A percentile compares a stretch with the other conserved stretches of the same genome.
These are phyloP conservation scores for Daldinia caldariorum DNA, from an alignment of 495 filamentous ascomycete genomes.

Conservation along the genomic window DNA sequence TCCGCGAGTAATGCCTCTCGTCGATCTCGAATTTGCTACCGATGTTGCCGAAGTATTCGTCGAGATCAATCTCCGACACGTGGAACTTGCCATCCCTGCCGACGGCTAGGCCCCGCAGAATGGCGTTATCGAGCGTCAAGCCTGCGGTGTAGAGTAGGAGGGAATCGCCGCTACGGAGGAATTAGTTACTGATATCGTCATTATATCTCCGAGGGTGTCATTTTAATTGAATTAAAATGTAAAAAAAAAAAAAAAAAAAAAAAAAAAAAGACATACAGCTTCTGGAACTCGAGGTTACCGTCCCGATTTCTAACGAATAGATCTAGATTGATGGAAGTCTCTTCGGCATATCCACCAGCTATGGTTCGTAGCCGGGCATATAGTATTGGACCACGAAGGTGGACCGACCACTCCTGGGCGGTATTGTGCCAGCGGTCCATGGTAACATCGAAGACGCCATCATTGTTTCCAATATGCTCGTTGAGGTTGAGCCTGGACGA, in stretches of 20 bases:
- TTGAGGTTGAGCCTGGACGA: constrained; percentile 33
- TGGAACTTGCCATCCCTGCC: constrained; percentile 34
- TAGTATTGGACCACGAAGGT: constrained; percentile 24
- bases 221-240: background rate
- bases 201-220: background rate
- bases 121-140: constrained; percentile 19
- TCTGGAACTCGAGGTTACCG: constrained; percentile 34
- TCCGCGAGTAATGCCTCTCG: constrained; percentile 26
- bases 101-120: constrained; percentile 24
- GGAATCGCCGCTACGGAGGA: constrained; percentile 26
- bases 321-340: constrained; percentile 34
- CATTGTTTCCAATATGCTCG: constrained; percentile 37
- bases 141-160: constrained; percentile 29
- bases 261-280: constrained; percentile 21
- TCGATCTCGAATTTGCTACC: constrained; percentile 32
- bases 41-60: constrained; percentile 39
- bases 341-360: constrained; percentile 18
- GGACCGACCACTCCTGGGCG: constrained; percentile 32
- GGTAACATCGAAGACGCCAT: constrained; percentile 30
- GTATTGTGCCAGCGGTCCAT: constrained; percentile 28
- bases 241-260: background rate
- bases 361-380: constrained; percentile 22
- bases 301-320: constrained; percentile 36
- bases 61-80: constrained; percentile 33
- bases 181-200: constrained; percentile 8